Evolutionary conservation across 805 yeast genomes (phyloP), one percentile per base, ranked within the genome.

Genomic region (Barnettozyma californica): DNA sequence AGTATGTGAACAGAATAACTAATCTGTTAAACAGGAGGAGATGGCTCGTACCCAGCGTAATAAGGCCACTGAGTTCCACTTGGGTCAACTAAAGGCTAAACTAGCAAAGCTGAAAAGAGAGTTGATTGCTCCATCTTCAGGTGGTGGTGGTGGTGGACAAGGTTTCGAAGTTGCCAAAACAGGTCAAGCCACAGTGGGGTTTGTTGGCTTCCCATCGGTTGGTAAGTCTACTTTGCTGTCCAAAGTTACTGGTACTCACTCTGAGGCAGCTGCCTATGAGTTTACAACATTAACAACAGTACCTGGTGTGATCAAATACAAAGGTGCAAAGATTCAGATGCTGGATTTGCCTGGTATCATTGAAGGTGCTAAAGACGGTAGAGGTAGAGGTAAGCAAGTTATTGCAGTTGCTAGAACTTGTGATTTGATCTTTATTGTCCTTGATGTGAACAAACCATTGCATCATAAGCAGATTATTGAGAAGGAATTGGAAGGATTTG

Each of bases 371-470:
- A 86, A 86, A 56, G 94, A 87, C 61, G 95, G 95, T 69, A 81
- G 85, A 66, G 95, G 95, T 71, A 77, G 95, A 76, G 95, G 95
- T 76, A 84, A 79, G 59, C 99, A 94, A 70, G 99, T 94, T 48
- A 94, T 94, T 69, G 99, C 99, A 2, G 99, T 94, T 51, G 98
- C 98, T n/a, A 80, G 99, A 69, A 89, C 97, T 3, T 95, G 97
- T 66, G 91, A 94, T 65, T 73, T 94, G 61, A 78, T 94, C 44
- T 94, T 94, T 67, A 87, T 94, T 64, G 96, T 94, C 4, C 73
- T 94, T 62, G 99, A 94, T 67, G 99, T 94, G 48, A 89, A 90
- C 70, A 94, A 94, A 65, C 99, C 99, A 4, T 75, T 94, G 59
- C 91, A 86, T 53, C 98, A 94, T 68, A 94, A 94, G 64, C 86